These are phyloP conservation scores for Xylaria grammica DNA, from an alignment of 495 filamentous ascomycete species.

Conservation along the genomic window DNA sequence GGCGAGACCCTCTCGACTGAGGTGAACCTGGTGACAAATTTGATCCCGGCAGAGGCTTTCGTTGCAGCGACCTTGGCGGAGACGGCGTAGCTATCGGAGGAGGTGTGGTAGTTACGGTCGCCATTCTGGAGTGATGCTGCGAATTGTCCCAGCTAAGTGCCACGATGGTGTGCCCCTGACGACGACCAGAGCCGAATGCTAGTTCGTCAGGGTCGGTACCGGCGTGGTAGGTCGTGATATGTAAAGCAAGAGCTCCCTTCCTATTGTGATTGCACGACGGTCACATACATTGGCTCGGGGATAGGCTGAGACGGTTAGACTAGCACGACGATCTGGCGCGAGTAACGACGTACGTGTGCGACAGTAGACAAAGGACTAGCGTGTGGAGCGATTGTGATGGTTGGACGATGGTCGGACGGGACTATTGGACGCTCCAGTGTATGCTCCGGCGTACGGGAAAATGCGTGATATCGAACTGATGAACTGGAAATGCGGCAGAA, in stretches of 20 bases:
- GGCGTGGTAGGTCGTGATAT: constrained; percentile 13
- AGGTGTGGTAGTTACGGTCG: constrained; percentile 46
- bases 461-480: constrained; percentile 18
- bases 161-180: constrained; percentile 19
- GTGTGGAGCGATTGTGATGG: neutral
- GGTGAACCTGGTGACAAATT: constrained; percentile 35
- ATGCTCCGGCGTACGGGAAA: neutral
- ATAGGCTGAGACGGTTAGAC: constrained; percentile 26
- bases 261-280: constrained; percentile 29
- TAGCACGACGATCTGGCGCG: neutral
- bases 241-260: constrained; percentile 24
- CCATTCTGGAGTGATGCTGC: constrained; percentile 43
- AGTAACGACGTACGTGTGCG: constrained; percentile 20
- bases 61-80: constrained; percentile 42
- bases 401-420: neutral
- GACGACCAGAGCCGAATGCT: neutral
- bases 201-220: constrained; percentile 14
- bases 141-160: constrained; percentile 10
- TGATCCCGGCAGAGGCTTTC: constrained; percentile 47
- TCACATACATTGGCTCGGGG: constrained; percentile 30
- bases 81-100: constrained; percentile 40
- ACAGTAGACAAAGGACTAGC: neutral
- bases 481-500: constrained; percentile 5
- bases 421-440: no score
- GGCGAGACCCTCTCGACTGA: constrained; percentile 38